Evolutionary conservation across 805 yeast species (phyloP), one percentile per base, ranked within the genome.

Genomic region (Candida easanensis): DNA sequence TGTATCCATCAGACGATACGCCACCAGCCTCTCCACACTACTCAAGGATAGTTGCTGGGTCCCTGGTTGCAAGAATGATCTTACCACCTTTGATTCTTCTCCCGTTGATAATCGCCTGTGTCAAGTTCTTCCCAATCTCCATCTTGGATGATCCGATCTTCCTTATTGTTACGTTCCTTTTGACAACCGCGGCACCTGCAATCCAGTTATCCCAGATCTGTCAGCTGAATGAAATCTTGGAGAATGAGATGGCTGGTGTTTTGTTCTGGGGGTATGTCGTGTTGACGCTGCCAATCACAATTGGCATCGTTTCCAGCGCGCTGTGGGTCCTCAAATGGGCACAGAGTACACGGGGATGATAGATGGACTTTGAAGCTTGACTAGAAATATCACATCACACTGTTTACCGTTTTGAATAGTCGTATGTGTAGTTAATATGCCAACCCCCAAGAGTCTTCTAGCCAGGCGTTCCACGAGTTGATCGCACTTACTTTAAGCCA

Each of bases 101-200:
- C 33, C 95, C 95, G 1, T 48, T 83, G 31, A 81, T 85, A 50
- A 78, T 88, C 2, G 39, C 76, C 3, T 68, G 77, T 43, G 90
- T 82, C 37, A 83, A 80, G 62, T 79, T 73, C 55, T 65, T 84
- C 49, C 75, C 76, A 25, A 72, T 80, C 16, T 80, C 88, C 40
- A 83, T 85, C 28, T 67, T 85, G 61, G 88, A 82, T 60, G 95
- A 85, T 61, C 95, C 95, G 27, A 85, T 85, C 33, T 85, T 85
- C 56, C 67, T 85, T 54, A 79, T 85, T 47, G 90, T 86, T 33
- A 80, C 88, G 9, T 85, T 85, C 56, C 71, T 85, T 22, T 71
- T 85, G 49, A 84, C 90, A 1, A 77, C 84, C 3, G 77, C 89
- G 1, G 93, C 95, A 3, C 93, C 95, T 2, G 93, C 91, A 4